Evolutionary conservation across 2,329 filamentous ascomycete species (phyloP), one percentile per base, ranked within the genome.

Genomic region (Claviceps fusiformis): DNA sequence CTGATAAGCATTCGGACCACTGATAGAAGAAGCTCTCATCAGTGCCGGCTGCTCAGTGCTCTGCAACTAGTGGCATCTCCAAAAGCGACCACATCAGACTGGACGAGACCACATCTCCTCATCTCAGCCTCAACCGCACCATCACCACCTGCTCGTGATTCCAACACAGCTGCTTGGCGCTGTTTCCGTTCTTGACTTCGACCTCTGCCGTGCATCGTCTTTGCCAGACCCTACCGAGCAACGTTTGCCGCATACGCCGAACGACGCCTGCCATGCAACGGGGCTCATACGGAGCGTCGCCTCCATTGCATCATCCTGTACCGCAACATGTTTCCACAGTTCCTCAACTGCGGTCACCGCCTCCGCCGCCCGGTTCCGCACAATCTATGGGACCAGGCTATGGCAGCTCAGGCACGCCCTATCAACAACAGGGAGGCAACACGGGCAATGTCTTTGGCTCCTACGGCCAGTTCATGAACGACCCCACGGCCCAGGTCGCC

Each of bases 311-410:
- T 72, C 93, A 97, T 70, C 93, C 93, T 56, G 90, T 97, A 57
- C 93, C 93, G 59, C 93, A 98, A 72, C 93, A 98, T 78, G 92
- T 97, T 65, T 97, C 93, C 67, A 95, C 91, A 56, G 93, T 98
- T 52, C 93, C 93, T 48, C 93, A 97, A 74, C 83, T 98, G 69
- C 85, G 95, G 71, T 97, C 93, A 56, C 93, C 93, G 58, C 92
- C 88, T 56, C 87, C 89, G 58, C 91, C 89, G 53, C 81, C 83
- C 43, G 79, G 79, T 56, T 84, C 83, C 61, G 83, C 84, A 56
- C 85, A 87, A 65, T 79, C 82, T 41, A 80, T 83, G 62, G 78
- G 79, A 59, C 75, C 77, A 59, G 77, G 79, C 61, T 85, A 73
- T 50, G 78, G 86, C 73, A 82, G 43, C 33, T 47, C 44, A 24